Evolutionary conservation across 345 rosid genomes (phyloP), one percentile per base, ranked within the genome.

Genomic region (Gossypium anomalum): DNA sequence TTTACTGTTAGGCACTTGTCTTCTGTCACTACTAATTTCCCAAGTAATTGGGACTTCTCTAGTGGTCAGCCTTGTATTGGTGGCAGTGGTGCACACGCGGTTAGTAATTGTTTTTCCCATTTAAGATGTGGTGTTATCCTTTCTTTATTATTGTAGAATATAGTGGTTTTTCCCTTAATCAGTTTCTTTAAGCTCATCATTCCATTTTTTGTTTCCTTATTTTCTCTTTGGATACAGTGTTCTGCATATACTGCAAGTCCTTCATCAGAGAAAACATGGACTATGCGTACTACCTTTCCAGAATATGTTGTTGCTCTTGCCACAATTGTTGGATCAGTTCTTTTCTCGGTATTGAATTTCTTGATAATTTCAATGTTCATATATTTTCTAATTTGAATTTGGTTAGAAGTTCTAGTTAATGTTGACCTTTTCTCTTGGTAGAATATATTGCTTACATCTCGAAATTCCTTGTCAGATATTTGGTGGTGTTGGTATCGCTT

Each of bases 301-400:
- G 98, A 94, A 92, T 94, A 94, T 82, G 92, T 94, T 76, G 98
- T 94, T 82, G 98, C 98, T 84, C 94, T 94, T 70, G 93, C 97
- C 60, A 94, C 98, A 14, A 89, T 94, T 61, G 97, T 89, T 77
- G 98, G 98, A 71, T 94, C 98, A 43, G 98, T 94, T 47, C 98
- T 94, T 80, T 92, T 94, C 83, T 75, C 97, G 87, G 98, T 92
- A 90, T 75, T 83, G 38, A 22, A 70, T 47, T 76, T 67, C 56
- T 45, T 78, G 22, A 74, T 45, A 56, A 47, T 38, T 44, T 77
- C 23, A 17, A 14, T 11, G 48, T 43, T 67, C 41, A 34, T 34
- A 34, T 20, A 22, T 7, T 49, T 63, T 16, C 48, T 34, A 34
- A 9, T 9, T 60, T 2, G 48, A 53, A 52, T 53, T 63, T 38